Conservation (phyloP, 2,329 filamentous ascomycete species). For the Aspergillus uvarum region DNA sequence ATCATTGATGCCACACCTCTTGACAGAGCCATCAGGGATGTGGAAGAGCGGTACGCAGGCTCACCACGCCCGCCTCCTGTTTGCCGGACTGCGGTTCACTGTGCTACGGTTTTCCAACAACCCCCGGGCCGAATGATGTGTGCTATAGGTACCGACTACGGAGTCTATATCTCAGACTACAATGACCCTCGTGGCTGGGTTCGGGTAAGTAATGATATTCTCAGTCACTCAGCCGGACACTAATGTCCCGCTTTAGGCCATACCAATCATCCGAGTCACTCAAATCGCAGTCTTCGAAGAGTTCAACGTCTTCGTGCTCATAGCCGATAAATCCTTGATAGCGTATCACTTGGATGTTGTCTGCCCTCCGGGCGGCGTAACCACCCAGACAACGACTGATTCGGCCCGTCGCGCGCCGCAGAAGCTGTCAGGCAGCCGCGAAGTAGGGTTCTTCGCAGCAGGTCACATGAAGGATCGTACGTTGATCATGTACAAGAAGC, state of each 20-base stretch:
- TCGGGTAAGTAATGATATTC: conserved; percentile 61
- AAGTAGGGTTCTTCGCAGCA: conserved; percentile 94
- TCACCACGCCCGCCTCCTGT: conserved; percentile 68
- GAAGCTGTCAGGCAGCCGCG: conserved; percentile 79
- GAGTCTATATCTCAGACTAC: conserved; percentile 85
- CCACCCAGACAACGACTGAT: conserved; percentile 60
- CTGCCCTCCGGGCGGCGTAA: conserved; percentile 52
- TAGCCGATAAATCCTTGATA: conserved; percentile 86
- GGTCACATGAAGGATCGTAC: conserved; percentile 96
- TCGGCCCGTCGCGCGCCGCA: conserved; percentile 84
- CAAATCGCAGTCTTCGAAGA: conserved; percentile 95
- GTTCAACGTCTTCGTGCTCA: conserved; percentile 87
- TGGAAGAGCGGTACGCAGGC: conserved; percentile 70
- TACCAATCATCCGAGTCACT: conserved; percentile 74
- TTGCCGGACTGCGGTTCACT: conserved; percentile 85
- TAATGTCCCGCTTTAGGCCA: conserved; percentile 57
- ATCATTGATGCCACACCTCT: conserved; percentile 87
- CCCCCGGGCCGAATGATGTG: conserved; percentile 82
- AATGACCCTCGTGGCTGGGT: conserved; percentile 88
- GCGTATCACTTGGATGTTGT: conserved; percentile 92
- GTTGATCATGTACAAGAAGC: conserved; percentile 95
- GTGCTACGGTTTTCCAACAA: conserved; percentile 81
- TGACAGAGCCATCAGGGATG: conserved; percentile 83
- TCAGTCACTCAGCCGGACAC: not conserved
- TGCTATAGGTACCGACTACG: conserved; percentile 91